A percentile compares a stretch with the other conserved stretches of the same genome.
These are phyloP conservation scores for Lathyrus aphaca DNA, from an alignment of 306 rosid species.

Conservation along the genomic window DNA sequence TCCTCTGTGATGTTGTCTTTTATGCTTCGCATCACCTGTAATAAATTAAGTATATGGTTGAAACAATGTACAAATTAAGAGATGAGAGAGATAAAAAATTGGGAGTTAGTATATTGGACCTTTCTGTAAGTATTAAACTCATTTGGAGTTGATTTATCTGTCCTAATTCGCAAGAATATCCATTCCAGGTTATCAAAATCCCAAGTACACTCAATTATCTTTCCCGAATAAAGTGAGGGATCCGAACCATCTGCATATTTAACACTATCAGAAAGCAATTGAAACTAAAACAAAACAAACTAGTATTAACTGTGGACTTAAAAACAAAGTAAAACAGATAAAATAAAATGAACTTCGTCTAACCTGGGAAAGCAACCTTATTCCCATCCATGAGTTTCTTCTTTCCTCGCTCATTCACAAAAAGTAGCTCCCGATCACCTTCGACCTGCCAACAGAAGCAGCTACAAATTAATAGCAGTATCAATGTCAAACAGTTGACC, in stretches of 20 bases:
- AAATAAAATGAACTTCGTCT: constrained; percentile 32
- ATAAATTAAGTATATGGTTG: constrained; percentile 24
- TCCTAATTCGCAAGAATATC: constrained; percentile 72
- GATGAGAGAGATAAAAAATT: constrained; percentile 5
- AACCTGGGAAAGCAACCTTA: constrained; percentile 83
- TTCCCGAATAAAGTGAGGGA: constrained; percentile 68
- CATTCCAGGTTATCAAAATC: constrained; percentile 67
- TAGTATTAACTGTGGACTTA: constrained; percentile 3
- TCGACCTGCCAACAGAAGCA: constrained; percentile 64
- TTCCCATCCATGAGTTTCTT: constrained; percentile 90
- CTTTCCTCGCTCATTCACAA: constrained; percentile 87
- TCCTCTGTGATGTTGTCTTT: constrained; percentile 91
- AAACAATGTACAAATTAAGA: constrained; percentile 18
- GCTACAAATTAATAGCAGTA: constrained; percentile 37
- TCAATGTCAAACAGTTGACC: constrained; percentile 32
- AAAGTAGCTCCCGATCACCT: constrained; percentile 68
- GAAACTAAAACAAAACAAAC: constrained; percentile 20
- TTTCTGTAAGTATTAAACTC: constrained; percentile 85
- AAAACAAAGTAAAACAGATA: background rate
- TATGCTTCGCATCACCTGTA: constrained; percentile 92
- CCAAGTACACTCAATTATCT: constrained; percentile 89
- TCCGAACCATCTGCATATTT: constrained; percentile 74
- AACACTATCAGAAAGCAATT: constrained; percentile 26
- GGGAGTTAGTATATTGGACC: constrained; percentile 49
- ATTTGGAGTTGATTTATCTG: constrained; percentile 88